Base-by-base conservation (phyloP, 495 filamentous ascomycete genomes). In the Penicillium argentinense region DNA sequence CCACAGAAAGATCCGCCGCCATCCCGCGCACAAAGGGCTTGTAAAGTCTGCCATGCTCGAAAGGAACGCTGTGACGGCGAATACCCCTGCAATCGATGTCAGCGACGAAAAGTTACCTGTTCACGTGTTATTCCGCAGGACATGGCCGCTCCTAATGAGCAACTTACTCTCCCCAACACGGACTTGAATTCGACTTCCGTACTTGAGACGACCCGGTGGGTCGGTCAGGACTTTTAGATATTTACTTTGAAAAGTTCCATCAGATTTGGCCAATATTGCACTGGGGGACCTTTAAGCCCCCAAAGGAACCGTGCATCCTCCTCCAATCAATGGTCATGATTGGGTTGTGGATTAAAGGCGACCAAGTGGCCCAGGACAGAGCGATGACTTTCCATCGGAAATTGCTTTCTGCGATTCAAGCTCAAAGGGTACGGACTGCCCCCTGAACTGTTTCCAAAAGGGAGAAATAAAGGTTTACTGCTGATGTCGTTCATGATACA, bases 271-370 rank as follows among this genome's bases (percentile, higher is more conserved):
- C 58, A 2, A 55, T 62, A 24, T 26, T 62, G 2, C 54, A 62
- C 38, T 39, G 38, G 36, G 41, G 51, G 9, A 52, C 58, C 13
- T 62, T 62, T 19, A 40, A 57, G 4, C 12, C 33, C 2, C 5
- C 37, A 5, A 36, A 42, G 9, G 58, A 62, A 14, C 47, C 47
- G 5, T 49, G 44, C 24, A 21, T 62, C 9, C 54, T 62, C 9
- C 6, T 62, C 13, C 54, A 62, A 42, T 55, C 58, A 2, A 44
- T 58, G 12, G 22, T 58, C 11, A 49, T 46, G 37, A 53, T 62
- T 3, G 58, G 54, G 11, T 24, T 58, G 24, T 62, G 54, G 55
- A 38, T 53, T 1, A 42, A 46, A 41, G 54, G 51, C 0, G 36
- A 43, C 11, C 32, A 29, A 13, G 30, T 29, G 6, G 29, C 55